Evolutionary conservation across 2,329 filamentous ascomycete genomes (phyloP).

Genomic region (Curvularia verruculosa): DNA sequence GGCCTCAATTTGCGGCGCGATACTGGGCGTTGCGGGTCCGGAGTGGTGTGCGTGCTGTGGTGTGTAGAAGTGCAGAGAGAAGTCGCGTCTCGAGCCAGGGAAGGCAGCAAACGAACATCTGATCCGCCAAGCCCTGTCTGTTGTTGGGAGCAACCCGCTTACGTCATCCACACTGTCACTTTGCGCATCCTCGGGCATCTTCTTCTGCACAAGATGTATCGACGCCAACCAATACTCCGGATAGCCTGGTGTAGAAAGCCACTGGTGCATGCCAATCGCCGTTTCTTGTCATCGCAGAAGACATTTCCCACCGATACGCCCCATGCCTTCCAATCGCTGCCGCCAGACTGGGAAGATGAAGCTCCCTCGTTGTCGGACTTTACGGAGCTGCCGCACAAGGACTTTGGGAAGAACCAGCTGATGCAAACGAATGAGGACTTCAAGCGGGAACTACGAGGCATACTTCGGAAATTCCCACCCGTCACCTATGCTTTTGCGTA

Average conservation of each 20-base stretch:
- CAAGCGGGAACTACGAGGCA: conserved; percentile 84
- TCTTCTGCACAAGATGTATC: conserved; percentile 40
- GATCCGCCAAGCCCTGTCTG: conserved; percentile 14
- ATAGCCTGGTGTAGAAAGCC: conserved; percentile 38
- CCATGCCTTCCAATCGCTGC: conserved; percentile 43
- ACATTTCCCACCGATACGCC: conserved; percentile 26
- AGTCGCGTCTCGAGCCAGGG: conserved; percentile 19
- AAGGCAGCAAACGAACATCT: conserved; percentile 18
- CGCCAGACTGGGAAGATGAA: conserved; percentile 74
- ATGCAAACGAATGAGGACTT: conserved; percentile 93
- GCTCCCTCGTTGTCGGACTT: conserved; percentile 75
- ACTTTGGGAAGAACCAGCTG: conserved; percentile 95
- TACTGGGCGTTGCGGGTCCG: conserved; percentile 6
- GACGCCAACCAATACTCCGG: conserved; percentile 35
- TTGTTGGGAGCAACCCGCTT: conserved; percentile 21
- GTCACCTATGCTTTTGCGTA: conserved; percentile 98
- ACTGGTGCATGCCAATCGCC: conserved; percentile 30
- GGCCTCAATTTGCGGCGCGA: not conserved
- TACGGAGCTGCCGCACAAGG: conserved; percentile 70
- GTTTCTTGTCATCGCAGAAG: conserved; percentile 35
- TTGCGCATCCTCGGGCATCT: conserved; percentile 29
- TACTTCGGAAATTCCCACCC: conserved; percentile 92
- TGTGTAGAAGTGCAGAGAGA: conserved; percentile 15
- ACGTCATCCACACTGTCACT: conserved; percentile 32
- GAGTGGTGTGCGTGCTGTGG: conserved; percentile 8